phyloP scores from a whole-genome alignment of 2,329 filamentous ascomycete species.

The Albifimbria verrucaria region DNA sequence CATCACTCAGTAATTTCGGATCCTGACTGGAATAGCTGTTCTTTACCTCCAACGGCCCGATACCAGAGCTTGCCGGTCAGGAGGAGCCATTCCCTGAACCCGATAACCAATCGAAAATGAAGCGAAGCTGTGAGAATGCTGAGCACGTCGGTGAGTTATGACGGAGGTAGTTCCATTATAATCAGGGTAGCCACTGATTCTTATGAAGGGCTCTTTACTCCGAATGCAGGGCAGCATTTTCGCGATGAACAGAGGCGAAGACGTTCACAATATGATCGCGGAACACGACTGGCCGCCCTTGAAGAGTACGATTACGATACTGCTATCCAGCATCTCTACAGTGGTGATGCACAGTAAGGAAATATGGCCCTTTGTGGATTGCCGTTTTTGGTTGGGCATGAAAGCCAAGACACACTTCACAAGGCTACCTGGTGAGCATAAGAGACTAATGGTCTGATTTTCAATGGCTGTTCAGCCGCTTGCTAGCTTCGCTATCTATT shows the following conservation, averaged over 20 bases:
- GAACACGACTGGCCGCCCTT: constrained; percentile 67
- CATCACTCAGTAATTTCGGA: too few species aligned
- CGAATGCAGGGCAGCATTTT: constrained; percentile 69
- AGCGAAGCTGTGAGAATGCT: constrained; percentile 82
- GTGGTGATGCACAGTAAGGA: constrained; percentile 11
- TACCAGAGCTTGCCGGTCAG: constrained; percentile 56
- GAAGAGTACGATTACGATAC: constrained; percentile 58
- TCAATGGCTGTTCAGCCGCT: too few species aligned
- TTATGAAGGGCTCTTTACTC: constrained; percentile 70
- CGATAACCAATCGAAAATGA: constrained; percentile 84
- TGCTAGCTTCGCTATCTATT: background rate
- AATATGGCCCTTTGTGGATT: background rate
- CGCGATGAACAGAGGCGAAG: constrained; percentile 74
- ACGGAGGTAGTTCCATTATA: background rate
- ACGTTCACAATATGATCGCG: constrained; percentile 77
- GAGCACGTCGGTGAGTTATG: constrained; percentile 70
- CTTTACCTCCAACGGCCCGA: constrained; percentile 45
- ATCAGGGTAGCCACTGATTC: background rate
- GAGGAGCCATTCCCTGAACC: constrained; percentile 75
- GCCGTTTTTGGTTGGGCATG: background rate
- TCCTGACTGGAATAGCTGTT: constrained; percentile 40
- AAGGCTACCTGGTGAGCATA: too few species aligned
- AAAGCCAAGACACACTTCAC: too few species aligned
- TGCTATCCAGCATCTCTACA: constrained; percentile 36
- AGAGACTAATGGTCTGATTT: too few species aligned